Evolutionary conservation across 768 basidiomycete genomes (phyloP).

Genomic region (Lentinula boryana): DNA sequence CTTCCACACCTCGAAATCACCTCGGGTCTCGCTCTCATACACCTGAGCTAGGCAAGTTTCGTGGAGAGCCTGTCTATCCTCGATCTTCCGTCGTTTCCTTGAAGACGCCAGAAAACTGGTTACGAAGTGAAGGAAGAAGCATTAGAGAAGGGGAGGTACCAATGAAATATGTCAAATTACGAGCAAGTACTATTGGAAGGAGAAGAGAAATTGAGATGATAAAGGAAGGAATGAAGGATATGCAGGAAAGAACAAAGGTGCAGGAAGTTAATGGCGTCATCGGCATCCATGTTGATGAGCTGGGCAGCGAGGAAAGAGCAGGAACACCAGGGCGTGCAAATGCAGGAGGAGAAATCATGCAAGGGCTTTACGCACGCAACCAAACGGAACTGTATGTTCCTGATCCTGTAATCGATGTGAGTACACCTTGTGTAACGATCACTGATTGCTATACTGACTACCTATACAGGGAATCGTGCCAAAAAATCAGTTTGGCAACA

Average conservation of each 20-base stretch:
- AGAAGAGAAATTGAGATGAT: constrained; percentile 58
- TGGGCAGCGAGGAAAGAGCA: not conserved
- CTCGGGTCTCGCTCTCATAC: constrained; percentile 17
- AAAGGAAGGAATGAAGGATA: constrained; percentile 34
- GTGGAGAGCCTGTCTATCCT: constrained; percentile 88
- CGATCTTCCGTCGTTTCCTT: constrained; percentile 78
- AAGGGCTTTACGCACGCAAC: constrained; percentile 77
- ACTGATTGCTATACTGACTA: not conserved
- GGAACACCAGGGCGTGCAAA: constrained; percentile 1
- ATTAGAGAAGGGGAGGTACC: constrained; percentile 75
- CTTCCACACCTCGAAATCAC: not conserved
- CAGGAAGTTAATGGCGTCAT: constrained; percentile 16
- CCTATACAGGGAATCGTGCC: constrained; percentile 76
- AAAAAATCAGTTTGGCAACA: constrained; percentile 95
- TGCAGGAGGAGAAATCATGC: constrained; percentile 54
- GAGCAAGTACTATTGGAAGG: constrained; percentile 74
- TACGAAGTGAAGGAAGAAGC: constrained; percentile 72
- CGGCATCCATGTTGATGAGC: constrained; percentile 1
- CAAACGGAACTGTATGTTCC: constrained; percentile 85
- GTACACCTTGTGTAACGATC: constrained; percentile 21
- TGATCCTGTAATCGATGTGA: constrained; percentile 77
- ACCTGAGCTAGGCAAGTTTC: constrained; percentile 84
- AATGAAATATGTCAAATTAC: constrained; percentile 83
- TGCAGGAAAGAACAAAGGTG: constrained; percentile 29
- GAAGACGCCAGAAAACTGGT: constrained; percentile 93